Conservation (phyloP, 148 eudicot species). For the Vaccinium myrtillus region DNA sequence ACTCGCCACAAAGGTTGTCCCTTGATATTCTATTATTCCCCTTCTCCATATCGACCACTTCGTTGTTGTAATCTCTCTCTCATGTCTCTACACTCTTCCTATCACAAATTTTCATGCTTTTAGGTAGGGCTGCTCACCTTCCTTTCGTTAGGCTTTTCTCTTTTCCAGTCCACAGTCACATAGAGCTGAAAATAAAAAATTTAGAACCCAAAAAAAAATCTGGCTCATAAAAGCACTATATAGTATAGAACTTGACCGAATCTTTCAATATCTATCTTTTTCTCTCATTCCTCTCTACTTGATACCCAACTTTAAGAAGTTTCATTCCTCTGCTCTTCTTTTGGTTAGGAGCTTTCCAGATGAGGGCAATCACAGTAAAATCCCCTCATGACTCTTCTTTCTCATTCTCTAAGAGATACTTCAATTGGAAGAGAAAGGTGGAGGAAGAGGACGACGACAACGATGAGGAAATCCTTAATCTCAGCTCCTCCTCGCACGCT, state of each 20-base stretch:
- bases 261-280: not conserved
- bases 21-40: not conserved
- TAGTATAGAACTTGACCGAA: not conserved
- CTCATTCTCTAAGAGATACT: conserved; percentile 83
- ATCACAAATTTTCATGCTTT: conserved; percentile 19
- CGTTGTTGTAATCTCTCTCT: not conserved
- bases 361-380: conserved; percentile 76
- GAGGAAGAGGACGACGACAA: conserved; percentile 41
- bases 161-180: not conserved
- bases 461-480: conserved; percentile 32
- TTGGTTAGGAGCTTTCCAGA: not conserved
- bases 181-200: conserved; percentile 11
- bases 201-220: not conserved
- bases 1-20: not conserved
- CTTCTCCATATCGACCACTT: not conserved
- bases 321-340: not conserved
- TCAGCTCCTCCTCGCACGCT: conserved; percentile 40
- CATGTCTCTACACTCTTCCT: conserved; percentile 1
- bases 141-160: conserved; percentile 37
- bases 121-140: conserved; percentile 80
- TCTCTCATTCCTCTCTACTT: not conserved
- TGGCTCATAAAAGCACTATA: not conserved
- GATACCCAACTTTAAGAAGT: not conserved
- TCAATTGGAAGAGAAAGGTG: conserved; percentile 56
- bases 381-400: conserved; percentile 63